Percentiles rank a stretch among this genome's conserved stretches.
Conservation (phyloP, 768 basidiomycete genomes). For the Auricularia heimuer region DNA sequence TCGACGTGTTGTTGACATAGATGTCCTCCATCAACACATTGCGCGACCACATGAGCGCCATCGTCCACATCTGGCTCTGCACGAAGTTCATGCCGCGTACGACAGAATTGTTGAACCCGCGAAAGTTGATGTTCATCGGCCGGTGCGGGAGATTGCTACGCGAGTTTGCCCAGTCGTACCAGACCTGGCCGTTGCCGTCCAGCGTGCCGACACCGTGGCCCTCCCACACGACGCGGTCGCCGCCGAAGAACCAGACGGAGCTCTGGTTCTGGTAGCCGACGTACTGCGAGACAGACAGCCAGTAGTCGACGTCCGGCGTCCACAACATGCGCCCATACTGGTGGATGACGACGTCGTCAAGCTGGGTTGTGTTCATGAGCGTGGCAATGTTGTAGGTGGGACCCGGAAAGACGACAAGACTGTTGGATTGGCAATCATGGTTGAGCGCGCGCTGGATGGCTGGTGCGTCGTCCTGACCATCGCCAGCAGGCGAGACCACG, state of each 20-base stretch:
- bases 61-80: conserved; percentile 36
- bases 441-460: conserved; percentile 14
- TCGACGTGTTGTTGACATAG: conserved; percentile 30
- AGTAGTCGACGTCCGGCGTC: conserved; percentile 28
- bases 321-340: conserved; percentile 28
- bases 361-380: conserved; percentile 24
- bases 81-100: conserved; percentile 30
- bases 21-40: conserved; percentile 29
- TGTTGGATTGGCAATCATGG: conserved; percentile 13
- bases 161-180: conserved; percentile 32
- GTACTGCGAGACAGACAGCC: conserved; percentile 25
- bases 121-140: conserved; percentile 29
- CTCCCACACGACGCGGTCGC: conserved; percentile 20
- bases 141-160: conserved; percentile 28
- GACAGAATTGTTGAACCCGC: conserved; percentile 26
- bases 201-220: conserved; percentile 29
- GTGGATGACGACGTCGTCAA: conserved; percentile 25
- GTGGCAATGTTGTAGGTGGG: conserved; percentile 26
- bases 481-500: conserved; percentile 4
- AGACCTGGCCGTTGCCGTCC: conserved; percentile 33
- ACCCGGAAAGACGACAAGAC: conserved; percentile 21
- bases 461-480: conserved; percentile 19
- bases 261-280: conserved; percentile 29
- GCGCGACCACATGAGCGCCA: conserved; percentile 25
- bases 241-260: conserved; percentile 29